phyloP scores from a whole-genome alignment of 1,139 yeast genomes.

The Insectozyma bohioensis region DNA sequence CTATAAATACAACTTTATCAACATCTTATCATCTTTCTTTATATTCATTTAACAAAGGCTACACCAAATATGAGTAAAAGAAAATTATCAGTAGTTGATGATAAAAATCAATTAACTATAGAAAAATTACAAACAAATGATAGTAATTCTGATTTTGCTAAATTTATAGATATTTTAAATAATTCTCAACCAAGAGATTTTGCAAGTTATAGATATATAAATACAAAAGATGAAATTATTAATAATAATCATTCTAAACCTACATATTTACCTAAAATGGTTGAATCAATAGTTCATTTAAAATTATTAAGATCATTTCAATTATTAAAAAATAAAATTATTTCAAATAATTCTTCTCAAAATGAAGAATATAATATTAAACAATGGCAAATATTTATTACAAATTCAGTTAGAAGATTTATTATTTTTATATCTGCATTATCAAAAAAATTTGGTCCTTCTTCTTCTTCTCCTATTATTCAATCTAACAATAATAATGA shows the following conservation, averaged over 20 bases:
- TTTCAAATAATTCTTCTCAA: constrained; percentile 9
- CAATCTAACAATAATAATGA: too few relatives aligned
- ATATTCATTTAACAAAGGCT: too few relatives aligned
- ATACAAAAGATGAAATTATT: constrained; percentile 22
- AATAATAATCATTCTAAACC: too few relatives aligned
- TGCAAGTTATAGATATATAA: constrained; percentile 5
- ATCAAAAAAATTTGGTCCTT: constrained; percentile 5
- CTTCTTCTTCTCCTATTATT: too few relatives aligned
- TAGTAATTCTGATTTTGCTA: too few relatives aligned
- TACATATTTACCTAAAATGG: constrained; percentile 1
- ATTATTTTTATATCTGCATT: constrained; percentile 25
- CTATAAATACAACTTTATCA: too few relatives aligned
- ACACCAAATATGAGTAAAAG: constrained; percentile 1
- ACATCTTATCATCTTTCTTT: too few relatives aligned
- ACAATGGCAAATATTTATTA: constrained; percentile 30
- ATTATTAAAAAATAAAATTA: constrained; percentile 20
- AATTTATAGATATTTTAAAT: too few relatives aligned
- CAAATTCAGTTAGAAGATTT: constrained; percentile 32
- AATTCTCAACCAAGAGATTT: constrained; percentile 1
- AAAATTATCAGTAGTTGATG: background rate
- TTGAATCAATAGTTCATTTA: constrained; percentile 24
- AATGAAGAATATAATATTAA: constrained; percentile 15
- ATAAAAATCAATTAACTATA: background rate
- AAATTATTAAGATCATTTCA: constrained; percentile 30
- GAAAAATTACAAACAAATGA: too few relatives aligned